These are phyloP conservation scores for Penicillium cinerascens DNA, from an alignment of 495 filamentous ascomycete genomes.

Conservation along the genomic window DNA sequence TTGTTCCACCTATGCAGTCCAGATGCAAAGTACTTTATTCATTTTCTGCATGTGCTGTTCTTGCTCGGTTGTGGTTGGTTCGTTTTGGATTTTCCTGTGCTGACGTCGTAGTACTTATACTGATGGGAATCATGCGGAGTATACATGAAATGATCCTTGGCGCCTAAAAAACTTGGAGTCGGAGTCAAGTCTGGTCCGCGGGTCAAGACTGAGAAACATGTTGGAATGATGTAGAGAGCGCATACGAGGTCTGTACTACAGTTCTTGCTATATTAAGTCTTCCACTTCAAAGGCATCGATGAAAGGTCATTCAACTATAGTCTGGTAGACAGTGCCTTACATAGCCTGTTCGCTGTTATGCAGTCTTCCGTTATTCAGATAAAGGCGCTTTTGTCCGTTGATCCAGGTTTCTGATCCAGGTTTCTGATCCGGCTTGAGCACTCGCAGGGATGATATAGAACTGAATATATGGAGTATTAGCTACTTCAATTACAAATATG, in stretches of 20 bases:
- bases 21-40: neutral
- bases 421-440: neutral
- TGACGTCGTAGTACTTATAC: neutral
- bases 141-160: too few relatives aligned
- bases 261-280: too few relatives aligned
- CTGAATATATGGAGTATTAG: neutral
- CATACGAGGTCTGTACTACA: too few relatives aligned
- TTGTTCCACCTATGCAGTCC: neutral
- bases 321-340: slow-evolving; percentile 18
- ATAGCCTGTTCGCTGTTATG: too few relatives aligned
- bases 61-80: neutral
- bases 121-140: too few relatives aligned
- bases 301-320: too few relatives aligned
- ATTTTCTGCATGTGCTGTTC: neutral
- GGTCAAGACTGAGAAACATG: too few relatives aligned
- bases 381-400: neutral
- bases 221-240: too few relatives aligned
- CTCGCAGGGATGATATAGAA: neutral
- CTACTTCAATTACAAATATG: neutral
- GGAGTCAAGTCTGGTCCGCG: too few relatives aligned
- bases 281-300: too few relatives aligned
- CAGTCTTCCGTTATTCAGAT: too few relatives aligned
- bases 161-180: too few relatives aligned
- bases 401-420: neutral
- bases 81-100: neutral